Evolutionary conservation across 345 rosid species (phyloP).

Genomic region (Carallia brachiata): DNA sequence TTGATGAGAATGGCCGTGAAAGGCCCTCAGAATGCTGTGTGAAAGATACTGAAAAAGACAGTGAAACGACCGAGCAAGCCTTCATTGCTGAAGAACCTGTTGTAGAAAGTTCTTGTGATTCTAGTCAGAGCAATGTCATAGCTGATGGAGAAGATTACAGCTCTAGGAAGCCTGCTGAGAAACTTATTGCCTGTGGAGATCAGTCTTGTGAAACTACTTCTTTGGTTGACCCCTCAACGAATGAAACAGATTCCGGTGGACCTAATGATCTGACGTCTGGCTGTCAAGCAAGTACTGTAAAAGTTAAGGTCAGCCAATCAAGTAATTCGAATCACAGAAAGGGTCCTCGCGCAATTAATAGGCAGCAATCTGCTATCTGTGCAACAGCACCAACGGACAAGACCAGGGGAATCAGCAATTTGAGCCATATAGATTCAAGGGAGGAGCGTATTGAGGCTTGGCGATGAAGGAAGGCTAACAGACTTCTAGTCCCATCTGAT

Average conservation of each 20-base stretch:
- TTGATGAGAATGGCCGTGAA: constrained; percentile 21
- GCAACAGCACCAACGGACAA: constrained; percentile 30
- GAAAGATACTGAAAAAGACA: constrained; percentile 27
- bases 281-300: constrained; percentile 16
- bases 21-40: constrained; percentile 27
- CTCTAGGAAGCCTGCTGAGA: constrained; percentile 13
- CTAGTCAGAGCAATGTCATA: constrained; percentile 28
- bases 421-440: constrained; percentile 62
- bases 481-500: constrained; percentile 5
- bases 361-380: constrained; percentile 34
- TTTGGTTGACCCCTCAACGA: constrained; percentile 9
- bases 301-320: constrained; percentile 37
- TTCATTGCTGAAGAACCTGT: constrained; percentile 40
- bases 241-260: constrained; percentile 19
- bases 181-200: constrained; percentile 14
- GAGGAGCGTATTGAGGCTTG: constrained; percentile 47
- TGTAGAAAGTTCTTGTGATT: constrained; percentile 25
- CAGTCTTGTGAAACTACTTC: constrained; percentile 16
- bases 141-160: constrained; percentile 25
- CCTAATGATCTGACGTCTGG: constrained; percentile 7
- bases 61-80: constrained; percentile 39
- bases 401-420: constrained; percentile 45
- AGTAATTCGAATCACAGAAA: constrained; percentile 34
- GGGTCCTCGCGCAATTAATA: constrained; percentile 23
- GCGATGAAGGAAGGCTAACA: constrained; percentile 33